phyloP scores from a whole-genome alignment of 345 rosid genomes.

The Pistacia vera region DNA sequence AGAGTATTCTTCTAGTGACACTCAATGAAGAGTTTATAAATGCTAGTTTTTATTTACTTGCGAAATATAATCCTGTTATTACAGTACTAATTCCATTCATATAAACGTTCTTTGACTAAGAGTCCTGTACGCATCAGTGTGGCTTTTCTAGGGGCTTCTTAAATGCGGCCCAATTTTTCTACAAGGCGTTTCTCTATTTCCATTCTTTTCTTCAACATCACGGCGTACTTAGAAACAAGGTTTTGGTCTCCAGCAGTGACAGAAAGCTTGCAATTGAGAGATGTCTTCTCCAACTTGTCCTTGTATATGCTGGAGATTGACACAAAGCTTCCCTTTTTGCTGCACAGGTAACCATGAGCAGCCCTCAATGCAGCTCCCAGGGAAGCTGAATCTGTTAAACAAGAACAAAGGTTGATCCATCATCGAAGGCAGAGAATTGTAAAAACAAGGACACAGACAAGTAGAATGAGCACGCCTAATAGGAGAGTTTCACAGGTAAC shows the following conservation, averaged over 20 bases:
- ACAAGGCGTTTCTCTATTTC: conserved; percentile 74
- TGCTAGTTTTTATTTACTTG: too few relatives aligned
- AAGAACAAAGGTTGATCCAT: background rate
- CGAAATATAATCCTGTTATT: background rate
- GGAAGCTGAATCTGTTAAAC: conserved; percentile 78
- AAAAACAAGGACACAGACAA: background rate
- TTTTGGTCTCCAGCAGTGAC: conserved; percentile 51
- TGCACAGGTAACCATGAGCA: conserved; percentile 91
- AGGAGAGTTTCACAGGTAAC: background rate
- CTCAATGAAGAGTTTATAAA: too few relatives aligned
- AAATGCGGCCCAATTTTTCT: conserved; percentile 64
- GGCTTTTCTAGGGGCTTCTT: background rate
- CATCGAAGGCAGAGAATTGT: background rate
- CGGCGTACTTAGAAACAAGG: conserved; percentile 50
- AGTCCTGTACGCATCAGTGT: background rate
- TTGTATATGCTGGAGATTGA: conserved; percentile 64
- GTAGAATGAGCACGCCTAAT: background rate
- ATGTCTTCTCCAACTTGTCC: conserved; percentile 64
- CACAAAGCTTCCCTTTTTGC: conserved; percentile 61
- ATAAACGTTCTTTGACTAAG: background rate
- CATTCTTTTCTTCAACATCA: conserved; percentile 72
- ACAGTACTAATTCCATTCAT: background rate
- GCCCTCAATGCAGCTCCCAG: conserved; percentile 94
- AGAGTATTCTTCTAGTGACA: too few relatives aligned
- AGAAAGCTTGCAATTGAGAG: conserved; percentile 69